Base-by-base conservation (phyloP, 345 rosid species). In the Heritiera fomes region DNA sequence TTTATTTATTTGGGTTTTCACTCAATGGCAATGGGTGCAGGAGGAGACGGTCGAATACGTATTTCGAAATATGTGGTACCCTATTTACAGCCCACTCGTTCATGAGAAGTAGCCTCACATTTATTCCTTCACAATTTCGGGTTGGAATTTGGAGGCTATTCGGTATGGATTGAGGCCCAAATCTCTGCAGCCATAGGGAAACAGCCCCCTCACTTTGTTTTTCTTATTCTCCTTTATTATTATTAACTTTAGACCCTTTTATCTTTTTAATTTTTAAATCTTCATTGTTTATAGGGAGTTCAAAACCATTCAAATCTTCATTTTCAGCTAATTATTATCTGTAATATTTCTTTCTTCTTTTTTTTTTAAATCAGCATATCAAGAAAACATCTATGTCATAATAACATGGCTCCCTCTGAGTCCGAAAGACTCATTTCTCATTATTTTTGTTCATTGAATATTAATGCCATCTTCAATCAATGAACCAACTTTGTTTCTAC, bases 31-130 rank as follows among this genome's bases (percentile, higher is more conserved):
- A 34, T 59, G 79, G 58, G 41, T 89, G 89, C 91, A 96, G 99
- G 97, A 92, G 83, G 97, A 92, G 79, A 91, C 91, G 2, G 95
- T 93, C 78, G 82, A 86, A 68, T 89, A 90, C 78, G 84, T 96
- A 6, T 88, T 81, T 20, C 77, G 84, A 46, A 85, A 84, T 81
- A 96, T 96, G 98, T 96, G 99, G 98, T 96, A 77, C 89, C 99
- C 98, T 45, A 15, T 90, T 73, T 93, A 96, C 86, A 91, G 92
- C 80, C 98, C 99, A 73, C 92, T 96, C 11, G 98, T 96, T 85
- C 99, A 91, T 38, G 95, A 96, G 89, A 92, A 95, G 81, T 95
- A 81, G 82, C 73, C 79, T 6, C 14, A 2, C 7, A 1, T 30
- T 3, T 47, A 11, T 23, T 23, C 15, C 50, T 10, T 55, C 61